Evolutionary conservation across 495 filamentous ascomycete genomes (phyloP), one percentile per base, ranked within the genome.

Genomic region (Pyrenula aspistea): DNA sequence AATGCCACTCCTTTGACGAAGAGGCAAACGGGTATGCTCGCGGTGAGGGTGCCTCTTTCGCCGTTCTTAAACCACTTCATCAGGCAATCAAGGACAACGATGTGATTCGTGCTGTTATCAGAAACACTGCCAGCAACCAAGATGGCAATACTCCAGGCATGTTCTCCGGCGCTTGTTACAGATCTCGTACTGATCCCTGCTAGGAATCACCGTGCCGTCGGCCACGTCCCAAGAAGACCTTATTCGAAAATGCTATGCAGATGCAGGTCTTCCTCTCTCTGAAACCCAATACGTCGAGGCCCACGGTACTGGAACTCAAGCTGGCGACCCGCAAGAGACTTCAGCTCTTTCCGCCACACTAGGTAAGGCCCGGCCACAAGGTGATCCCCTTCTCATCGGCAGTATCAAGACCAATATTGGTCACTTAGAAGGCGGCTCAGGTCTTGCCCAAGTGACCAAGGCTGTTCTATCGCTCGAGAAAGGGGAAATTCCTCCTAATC

Each of bases 21-120:
- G 60, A 67, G 22, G 85, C 82, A 0, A 76, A 83, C 57, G 85
- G 86, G 0, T 90, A 84, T 62, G 83, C 69, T 0, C 73, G 85
- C 15, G 87, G 75, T 2, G 87, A 90, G 60, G 82, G 77, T 11
- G 72, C 65, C 0, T 63, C 75, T 19, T 65, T 53, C 23, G 68
- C 68, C 0, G 47, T 77, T 0, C 68, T 66, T 19, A 78, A 74
- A 53, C 53, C 24, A 0, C 53, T 73, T 1, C 53, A 55, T 2
- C 56, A 67, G 25, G 76, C 77, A 2, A 48, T 80, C 0, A 23
- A 54, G 2, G 71, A 68, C 10, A 54, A 59, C 0, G 66, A 74
- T 54, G 62, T 65, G 0, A 69, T 75, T 22, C 59, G 73, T 0
- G 73, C 68, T 2, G 60, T 77, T 10, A 76, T 75, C 51, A 55